Conservation (phyloP, 2,329 filamentous ascomycete species). For the Xylariaceae sp. region DNA sequence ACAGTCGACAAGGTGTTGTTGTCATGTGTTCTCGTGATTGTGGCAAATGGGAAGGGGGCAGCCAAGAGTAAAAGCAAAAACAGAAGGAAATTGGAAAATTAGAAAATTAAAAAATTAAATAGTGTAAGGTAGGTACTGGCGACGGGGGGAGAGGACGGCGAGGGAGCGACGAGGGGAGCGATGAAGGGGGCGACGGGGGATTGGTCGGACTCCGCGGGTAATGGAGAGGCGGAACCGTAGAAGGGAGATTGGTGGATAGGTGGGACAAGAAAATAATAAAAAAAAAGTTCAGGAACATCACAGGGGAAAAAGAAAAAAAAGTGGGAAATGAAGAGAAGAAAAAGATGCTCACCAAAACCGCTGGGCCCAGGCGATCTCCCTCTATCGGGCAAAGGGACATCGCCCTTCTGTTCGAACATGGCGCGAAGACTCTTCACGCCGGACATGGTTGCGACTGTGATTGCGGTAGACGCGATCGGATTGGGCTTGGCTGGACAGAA, state of each 20-base stretch:
- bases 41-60: background rate
- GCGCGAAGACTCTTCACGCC: constrained; percentile 70
- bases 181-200: background rate
- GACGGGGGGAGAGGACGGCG: background rate
- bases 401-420: constrained; percentile 72
- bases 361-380: constrained; percentile 58
- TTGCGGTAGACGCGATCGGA: constrained; percentile 35
- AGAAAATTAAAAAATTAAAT: background rate
- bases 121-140: constrained; percentile 1
- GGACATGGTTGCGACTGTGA: constrained; percentile 47
- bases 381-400: constrained; percentile 57
- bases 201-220: constrained; percentile 5
- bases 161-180: too few relatives aligned
- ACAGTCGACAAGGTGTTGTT: background rate
- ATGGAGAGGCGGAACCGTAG: background rate
- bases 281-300: background rate
- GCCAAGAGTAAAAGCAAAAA: background rate
- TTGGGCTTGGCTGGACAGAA: constrained; percentile 10
- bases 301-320: background rate
- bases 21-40: background rate
- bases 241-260: background rate
- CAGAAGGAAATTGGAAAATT: background rate
- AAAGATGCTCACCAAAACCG: constrained; percentile 38
- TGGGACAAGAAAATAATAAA: background rate
- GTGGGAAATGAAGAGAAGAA: constrained; percentile 1